Conservation (phyloP, 2,329 filamentous ascomycete species). For the Drechslerella dactyloides region DNA sequence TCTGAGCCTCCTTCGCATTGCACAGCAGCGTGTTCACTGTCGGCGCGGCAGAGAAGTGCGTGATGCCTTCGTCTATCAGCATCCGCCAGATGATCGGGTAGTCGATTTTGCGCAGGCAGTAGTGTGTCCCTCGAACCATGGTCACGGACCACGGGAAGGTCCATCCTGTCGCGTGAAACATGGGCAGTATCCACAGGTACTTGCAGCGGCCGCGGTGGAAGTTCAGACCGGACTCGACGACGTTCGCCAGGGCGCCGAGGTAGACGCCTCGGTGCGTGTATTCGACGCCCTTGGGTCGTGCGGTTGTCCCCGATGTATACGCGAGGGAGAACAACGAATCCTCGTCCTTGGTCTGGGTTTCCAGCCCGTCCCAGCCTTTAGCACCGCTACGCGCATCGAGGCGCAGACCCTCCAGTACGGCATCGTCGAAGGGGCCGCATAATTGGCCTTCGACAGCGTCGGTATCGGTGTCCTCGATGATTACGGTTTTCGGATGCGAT, state of each 20-base stretch:
- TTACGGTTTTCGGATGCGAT: slow-evolving; percentile 36
- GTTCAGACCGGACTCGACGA: slow-evolving; percentile 88
- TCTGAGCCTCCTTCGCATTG: slow-evolving; percentile 74
- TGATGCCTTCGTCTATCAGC: slow-evolving; percentile 83
- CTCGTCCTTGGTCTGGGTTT: slow-evolving; percentile 74
- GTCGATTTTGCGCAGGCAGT: slow-evolving; percentile 92
- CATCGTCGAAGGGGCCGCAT: slow-evolving; percentile 80
- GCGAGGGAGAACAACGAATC: slow-evolving; percentile 83
- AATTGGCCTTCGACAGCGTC: slow-evolving; percentile 76
- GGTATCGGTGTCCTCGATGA: slow-evolving; percentile 76
- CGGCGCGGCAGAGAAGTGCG: slow-evolving; percentile 93
- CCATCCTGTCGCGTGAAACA: slow-evolving; percentile 75
- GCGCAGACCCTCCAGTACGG: slow-evolving; percentile 77
- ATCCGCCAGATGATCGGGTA: slow-evolving; percentile 91
- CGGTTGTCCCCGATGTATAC: slow-evolving; percentile 87
- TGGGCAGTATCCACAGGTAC: slow-evolving; percentile 81
- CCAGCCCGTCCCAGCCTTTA: slow-evolving; percentile 78
- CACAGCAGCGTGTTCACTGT: slow-evolving; percentile 96
- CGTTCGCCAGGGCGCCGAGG: slow-evolving; percentile 80
- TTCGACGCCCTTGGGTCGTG: slow-evolving; percentile 72
- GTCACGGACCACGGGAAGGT: slow-evolving; percentile 94
- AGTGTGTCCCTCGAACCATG: slow-evolving; percentile 89
- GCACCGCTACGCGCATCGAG: slow-evolving; percentile 71
- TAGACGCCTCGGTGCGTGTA: slow-evolving; percentile 90
- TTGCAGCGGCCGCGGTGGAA: slow-evolving; percentile 71